A percentile compares a stretch with the other conserved stretches of the same genome.
These are phyloP conservation scores for Xylaria grammica DNA, from an alignment of 495 filamentous ascomycete genomes.

Conservation along the genomic window DNA sequence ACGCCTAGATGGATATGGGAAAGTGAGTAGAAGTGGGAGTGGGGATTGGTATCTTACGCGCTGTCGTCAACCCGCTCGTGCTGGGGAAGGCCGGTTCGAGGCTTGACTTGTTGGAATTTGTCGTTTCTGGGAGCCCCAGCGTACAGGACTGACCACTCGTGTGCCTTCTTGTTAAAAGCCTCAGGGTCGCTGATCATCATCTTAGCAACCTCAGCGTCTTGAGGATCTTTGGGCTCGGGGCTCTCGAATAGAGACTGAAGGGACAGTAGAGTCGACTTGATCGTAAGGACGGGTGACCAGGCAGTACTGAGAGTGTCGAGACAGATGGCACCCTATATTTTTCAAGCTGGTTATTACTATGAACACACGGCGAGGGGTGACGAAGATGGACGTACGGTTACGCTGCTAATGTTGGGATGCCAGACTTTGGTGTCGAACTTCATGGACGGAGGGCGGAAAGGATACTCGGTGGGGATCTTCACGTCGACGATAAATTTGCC, in stretches of 20 bases:
- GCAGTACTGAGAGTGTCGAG: constrained; percentile 88
- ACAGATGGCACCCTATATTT: constrained; percentile 86
- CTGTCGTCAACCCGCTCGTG: constrained; percentile 40
- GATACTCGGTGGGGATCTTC: constrained; percentile 85
- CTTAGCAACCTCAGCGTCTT: constrained; percentile 92
- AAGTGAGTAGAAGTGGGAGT: neutral
- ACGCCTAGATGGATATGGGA: neutral
- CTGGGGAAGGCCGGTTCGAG: constrained; percentile 12
- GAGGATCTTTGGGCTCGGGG: constrained; percentile 94
- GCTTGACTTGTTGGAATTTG: constrained; percentile 24
- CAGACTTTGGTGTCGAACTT: constrained; percentile 94
- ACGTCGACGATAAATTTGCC: constrained; percentile 86
- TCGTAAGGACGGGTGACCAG: constrained; percentile 95
- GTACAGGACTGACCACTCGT: constrained; percentile 87
- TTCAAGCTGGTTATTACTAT: neutral
- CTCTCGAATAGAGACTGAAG: constrained; percentile 91
- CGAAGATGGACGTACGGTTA: constrained; percentile 70
- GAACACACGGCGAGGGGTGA: neutral
- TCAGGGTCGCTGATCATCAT: constrained; percentile 83
- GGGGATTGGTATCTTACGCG: constrained; percentile 37
- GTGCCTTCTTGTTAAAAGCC: constrained; percentile 80
- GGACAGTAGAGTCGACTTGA: constrained; percentile 92
- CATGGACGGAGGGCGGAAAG: constrained; percentile 92
- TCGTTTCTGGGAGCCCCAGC: constrained; percentile 74
- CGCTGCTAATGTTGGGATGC: constrained; percentile 96